These are phyloP conservation scores for Ophiosphaerella herpotricha DNA, from an alignment of 2,329 filamentous ascomycete species.

Conservation along the genomic window DNA sequence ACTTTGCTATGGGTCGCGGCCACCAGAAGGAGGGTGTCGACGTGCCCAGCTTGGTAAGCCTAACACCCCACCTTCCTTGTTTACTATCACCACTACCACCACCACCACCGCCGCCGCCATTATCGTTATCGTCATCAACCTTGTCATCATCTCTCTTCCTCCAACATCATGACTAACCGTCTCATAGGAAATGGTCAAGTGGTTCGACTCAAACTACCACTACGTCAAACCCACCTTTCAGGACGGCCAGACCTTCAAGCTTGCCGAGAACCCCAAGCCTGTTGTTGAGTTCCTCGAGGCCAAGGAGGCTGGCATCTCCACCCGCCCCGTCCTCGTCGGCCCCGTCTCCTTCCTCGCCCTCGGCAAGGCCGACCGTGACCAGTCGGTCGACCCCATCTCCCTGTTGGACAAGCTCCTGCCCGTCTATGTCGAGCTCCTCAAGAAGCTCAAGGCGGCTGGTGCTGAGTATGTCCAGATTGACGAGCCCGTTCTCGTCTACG, in stretches of 20 bases:
- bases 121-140: too few species aligned
- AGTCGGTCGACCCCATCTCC: slow-evolving; percentile 89
- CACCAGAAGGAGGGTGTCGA: slow-evolving; percentile 95
- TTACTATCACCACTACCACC: too few species aligned
- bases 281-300: slow-evolving; percentile 94
- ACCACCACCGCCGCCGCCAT: too few species aligned
- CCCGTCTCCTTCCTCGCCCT: slow-evolving; percentile 97
- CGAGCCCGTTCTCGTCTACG: slow-evolving; percentile 95
- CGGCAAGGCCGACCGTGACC: slow-evolving; percentile 96
- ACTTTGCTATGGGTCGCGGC: slow-evolving; percentile 99
- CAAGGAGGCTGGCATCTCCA: slow-evolving; percentile 92
- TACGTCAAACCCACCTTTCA: slow-evolving; percentile 99
- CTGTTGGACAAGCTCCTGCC: slow-evolving; percentile 92
- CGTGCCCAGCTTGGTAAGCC: slow-evolving; percentile 75
- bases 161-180: slow-evolving; percentile 25
- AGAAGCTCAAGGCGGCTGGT: slow-evolving; percentile 93
- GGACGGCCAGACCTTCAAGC: slow-evolving; percentile 95
- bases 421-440: slow-evolving; percentile 90
- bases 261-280: slow-evolving; percentile 86
- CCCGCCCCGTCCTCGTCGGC: slow-evolving; percentile 91
- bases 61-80: not conserved
- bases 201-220: slow-evolving; percentile 99
- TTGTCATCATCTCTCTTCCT: too few species aligned
- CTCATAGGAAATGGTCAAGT: slow-evolving; percentile 94
- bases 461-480: slow-evolving; percentile 98